Evolutionary conservation across 2,329 filamentous ascomycete genomes (phyloP), one percentile per base, ranked within the genome.

Genomic region (Ambrosiella beaveri): DNA sequence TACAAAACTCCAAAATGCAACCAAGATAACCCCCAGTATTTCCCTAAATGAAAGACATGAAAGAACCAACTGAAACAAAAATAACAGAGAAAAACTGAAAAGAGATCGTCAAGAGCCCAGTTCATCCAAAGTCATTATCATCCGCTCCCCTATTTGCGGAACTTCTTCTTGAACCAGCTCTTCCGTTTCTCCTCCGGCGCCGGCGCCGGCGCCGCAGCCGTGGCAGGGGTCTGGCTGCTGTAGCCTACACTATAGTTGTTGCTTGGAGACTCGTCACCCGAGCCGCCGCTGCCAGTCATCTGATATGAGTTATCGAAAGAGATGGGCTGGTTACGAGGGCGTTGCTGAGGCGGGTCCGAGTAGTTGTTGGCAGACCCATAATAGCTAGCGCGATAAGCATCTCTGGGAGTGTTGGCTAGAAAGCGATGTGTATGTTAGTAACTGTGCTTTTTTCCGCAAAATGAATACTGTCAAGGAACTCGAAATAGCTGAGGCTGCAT

Each of bases 111-210:
- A 41, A 27, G 54, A 45, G 19, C 54, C 12, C n/a, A 47, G 54
- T 35, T 35, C 36, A 47, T 36, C 27, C 15, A 56, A 36, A 49
- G n/a, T 56, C 36, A n/a, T 15, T 11, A n/a, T 39, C 36, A 52
- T 17, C 54, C 54, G 40, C 58, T 60, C 13, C 54, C 45, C 58
- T 60, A 60, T 60, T 60, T 60, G 49, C 58, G 58, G 58, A 60
- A 60, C 58, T 83, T 78, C 64, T 82, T 81, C 66, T 86, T 81
- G 65, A 97, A 83, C 88, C 90, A 95, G 68, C 89, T 93, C 77
- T 89, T 90, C 63, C 86, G 78, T 76, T 95, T 95, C 61, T 89
- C 85, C 11, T 67, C 66, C 17, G 64, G 62, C 5, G 61, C 55
- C 19, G 59, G 51, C 39, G 56, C 57, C 19, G 62, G 50, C 57